Evolutionary conservation across 208 protist genomes (phyloP), one percentile per base, ranked within the genome.

Genomic region (Jaenimonas drosophilae): DNA sequence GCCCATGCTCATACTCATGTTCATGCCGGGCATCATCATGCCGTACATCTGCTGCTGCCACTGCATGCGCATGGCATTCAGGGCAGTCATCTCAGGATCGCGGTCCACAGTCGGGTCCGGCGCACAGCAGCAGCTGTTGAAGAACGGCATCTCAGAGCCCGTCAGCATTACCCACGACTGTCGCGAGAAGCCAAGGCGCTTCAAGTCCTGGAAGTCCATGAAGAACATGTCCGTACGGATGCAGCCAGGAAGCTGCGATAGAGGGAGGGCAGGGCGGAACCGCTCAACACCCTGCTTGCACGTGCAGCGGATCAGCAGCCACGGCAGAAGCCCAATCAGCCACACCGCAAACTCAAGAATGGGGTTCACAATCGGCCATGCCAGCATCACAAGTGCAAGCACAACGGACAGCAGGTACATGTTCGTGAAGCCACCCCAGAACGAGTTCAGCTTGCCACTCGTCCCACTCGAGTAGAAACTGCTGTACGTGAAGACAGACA

Each of bases 161-260:
- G 78, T 91, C 28, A 91, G 64, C 4, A 91, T 55, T 6, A 70
- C 55, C 83, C 83, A 91, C 34, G 65, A 51, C 27, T 59, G 44
- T 3, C 71, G 69, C 6, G 83, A 91, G 51, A 91, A 87, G 21
- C 83, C 83, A 2, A 81, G 43, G 4, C 83, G 75, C 59, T 70
- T 69, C 2, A 84, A 19, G 29, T 88, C 73, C 14, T 73, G 54
- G 41, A 85, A 79, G 46, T 91, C 83, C 65, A 78, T 86, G 59
- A 91, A 88, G 58, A 88, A 91, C 83, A 87, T 86, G 50, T 91
- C 83, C 6, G 68, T 60, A 3, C 83, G 71, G 31, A 91, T 82
- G 43, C 60, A 87, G 24, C 69, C 70, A n/a, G 83, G 83, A 37
- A 88, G 45, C 55, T 91, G 34, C 37, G 70, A 57, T 9, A 76